These are phyloP conservation scores for Naganishia sp. DNA, from an alignment of 1,284 basidiomycete genomes.

Conservation along the genomic window DNA sequence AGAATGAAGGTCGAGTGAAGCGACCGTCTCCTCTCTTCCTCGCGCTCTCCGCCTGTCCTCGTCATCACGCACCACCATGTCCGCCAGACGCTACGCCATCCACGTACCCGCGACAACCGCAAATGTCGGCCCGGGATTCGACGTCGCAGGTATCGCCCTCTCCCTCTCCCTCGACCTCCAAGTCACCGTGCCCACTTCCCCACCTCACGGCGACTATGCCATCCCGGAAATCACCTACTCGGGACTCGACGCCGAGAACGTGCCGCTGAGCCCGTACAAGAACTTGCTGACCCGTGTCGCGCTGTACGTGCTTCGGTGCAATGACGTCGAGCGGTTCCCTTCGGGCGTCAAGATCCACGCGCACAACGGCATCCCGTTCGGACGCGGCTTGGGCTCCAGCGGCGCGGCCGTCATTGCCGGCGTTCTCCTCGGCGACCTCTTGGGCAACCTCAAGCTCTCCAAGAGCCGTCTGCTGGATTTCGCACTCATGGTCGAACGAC, in stretches of 20 bases:
- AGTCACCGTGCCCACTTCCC: slow-evolving; percentile 58
- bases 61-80: slow-evolving; percentile 1
- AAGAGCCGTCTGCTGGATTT: slow-evolving; percentile 83
- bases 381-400: slow-evolving; percentile 93
- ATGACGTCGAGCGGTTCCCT: slow-evolving; percentile 74
- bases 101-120: slow-evolving; percentile 93
- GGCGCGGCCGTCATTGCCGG: slow-evolving; percentile 98
- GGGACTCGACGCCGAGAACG: slow-evolving; percentile 85
- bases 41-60: too few species aligned
- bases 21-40: background rate
- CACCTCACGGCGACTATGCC: slow-evolving; percentile 51
- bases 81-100: slow-evolving; percentile 60
- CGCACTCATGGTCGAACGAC: slow-evolving; percentile 98
- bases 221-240: slow-evolving; percentile 74
- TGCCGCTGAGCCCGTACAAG: slow-evolving; percentile 92
- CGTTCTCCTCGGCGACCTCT: slow-evolving; percentile 80
- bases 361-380: slow-evolving; percentile 95
- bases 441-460: slow-evolving; percentile 73
- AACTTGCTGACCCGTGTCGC: slow-evolving; percentile 98
- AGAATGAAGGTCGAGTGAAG: background rate
- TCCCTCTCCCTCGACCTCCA: slow-evolving; percentile 80
- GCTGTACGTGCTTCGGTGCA: slow-evolving; percentile 91
- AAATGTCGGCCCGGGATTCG: slow-evolving; percentile 98
- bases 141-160: slow-evolving; percentile 95
- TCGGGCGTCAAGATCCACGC: slow-evolving; percentile 69